Conservation (phyloP, 2,329 filamentous ascomycete genomes). For the Pyrenophora tritici-repentis region DNA sequence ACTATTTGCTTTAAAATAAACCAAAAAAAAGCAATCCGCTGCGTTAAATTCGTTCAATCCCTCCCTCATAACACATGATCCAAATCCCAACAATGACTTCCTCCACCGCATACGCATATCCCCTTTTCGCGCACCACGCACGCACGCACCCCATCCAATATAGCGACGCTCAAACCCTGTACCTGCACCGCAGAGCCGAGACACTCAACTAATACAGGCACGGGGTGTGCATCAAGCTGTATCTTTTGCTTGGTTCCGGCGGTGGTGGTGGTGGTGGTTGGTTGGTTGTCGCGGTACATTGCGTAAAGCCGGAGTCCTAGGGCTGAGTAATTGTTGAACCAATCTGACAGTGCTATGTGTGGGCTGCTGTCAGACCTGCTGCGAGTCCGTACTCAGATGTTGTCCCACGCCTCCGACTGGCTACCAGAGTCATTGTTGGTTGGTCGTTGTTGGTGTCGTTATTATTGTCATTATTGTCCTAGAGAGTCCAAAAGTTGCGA, state of each 20-base stretch:
- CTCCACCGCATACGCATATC: conserved; percentile 37
- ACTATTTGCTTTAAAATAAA: too few species aligned
- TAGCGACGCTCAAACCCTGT: conserved; percentile 47
- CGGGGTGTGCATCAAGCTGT: conserved; percentile 46
- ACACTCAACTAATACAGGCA: conserved; percentile 26
- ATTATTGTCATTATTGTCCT: too few species aligned
- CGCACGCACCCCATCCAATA: too few species aligned
- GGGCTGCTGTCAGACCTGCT: conserved; percentile 38
- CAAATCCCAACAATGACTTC: conserved; percentile 31
- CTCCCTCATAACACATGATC: too few species aligned
- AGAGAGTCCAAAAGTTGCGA: conserved; percentile 3
- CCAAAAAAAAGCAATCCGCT: too few species aligned
- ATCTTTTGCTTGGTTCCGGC: conserved; percentile 7
- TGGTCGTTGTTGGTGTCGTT: conserved; percentile 17
- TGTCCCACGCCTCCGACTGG: conserved; percentile 46
- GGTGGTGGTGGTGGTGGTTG: background rate
- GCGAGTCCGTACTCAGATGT: conserved; percentile 44
- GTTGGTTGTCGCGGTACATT: conserved; percentile 18
- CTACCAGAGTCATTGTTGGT: conserved; percentile 33
- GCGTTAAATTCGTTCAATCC: too few species aligned
- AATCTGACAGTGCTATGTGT: conserved; percentile 26
- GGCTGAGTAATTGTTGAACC: conserved; percentile 46
- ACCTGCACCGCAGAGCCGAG: conserved; percentile 26
- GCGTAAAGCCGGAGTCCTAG: conserved; percentile 45
- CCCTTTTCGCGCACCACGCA: too few species aligned